Conservation (phyloP, 2,329 filamentous ascomycete genomes). For the Bipolaris victoriae region DNA sequence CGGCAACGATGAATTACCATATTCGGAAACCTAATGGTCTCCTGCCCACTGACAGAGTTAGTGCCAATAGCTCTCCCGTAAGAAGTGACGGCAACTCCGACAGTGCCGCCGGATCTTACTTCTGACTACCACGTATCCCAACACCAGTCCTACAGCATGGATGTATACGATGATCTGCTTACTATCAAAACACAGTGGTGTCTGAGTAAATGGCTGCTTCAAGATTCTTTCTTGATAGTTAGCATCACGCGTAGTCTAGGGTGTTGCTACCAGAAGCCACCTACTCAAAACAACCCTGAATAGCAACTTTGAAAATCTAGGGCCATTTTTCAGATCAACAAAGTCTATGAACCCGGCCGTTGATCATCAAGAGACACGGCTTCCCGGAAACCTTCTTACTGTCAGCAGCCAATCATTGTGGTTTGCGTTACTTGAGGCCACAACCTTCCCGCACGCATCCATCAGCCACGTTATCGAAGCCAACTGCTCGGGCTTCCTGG, state of each 20-base stretch:
- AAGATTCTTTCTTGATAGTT: not conserved
- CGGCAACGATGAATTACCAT: slow-evolving; percentile 17
- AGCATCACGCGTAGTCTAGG: too few species aligned
- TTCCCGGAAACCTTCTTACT: not conserved
- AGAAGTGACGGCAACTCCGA: not conserved
- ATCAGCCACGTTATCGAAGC: slow-evolving; percentile 4
- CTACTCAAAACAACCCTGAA: not conserved
- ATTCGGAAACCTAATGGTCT: not conserved
- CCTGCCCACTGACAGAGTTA: not conserved
- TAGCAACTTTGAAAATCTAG: not conserved
- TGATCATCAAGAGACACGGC: slow-evolving; percentile 1
- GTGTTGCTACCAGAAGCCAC: not conserved
- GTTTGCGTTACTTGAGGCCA: slow-evolving; percentile 27
- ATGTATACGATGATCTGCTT: not conserved
- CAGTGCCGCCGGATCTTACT: slow-evolving; percentile 9
- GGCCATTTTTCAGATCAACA: slow-evolving; percentile 11
- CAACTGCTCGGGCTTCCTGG: not conserved
- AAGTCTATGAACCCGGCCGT: slow-evolving; percentile 8
- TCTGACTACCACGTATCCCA: not conserved
- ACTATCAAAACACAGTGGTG: not conserved
- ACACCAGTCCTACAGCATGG: not conserved
- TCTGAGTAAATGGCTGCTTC: not conserved
- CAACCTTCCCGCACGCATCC: slow-evolving; percentile 1
- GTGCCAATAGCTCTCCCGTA: slow-evolving; percentile 10
- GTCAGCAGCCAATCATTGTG: slow-evolving; percentile 14